Percentiles rank a stretch among this genome's conserved stretches.
Evolutionary conservation across 139 green algal species (phyloP).

Genomic region (Pseudopediastrum boryanum): DNA sequence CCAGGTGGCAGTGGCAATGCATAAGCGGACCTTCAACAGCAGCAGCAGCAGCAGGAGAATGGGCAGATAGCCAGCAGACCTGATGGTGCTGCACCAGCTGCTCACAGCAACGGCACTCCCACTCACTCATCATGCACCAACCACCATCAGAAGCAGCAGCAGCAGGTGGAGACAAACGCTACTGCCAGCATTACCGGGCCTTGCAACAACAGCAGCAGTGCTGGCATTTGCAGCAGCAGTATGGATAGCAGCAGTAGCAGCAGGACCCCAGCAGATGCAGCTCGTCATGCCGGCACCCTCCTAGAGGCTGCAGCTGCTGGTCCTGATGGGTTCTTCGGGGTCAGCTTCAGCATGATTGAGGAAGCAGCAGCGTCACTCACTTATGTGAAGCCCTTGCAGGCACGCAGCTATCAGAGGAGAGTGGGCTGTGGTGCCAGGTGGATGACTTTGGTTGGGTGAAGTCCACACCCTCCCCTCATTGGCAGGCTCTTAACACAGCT

Average conservation of each 20-base stretch:
- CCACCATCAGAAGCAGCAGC: background rate
- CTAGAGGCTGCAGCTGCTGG: no score
- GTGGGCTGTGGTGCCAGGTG: slow-evolving; percentile 60
- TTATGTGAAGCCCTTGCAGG: no score
- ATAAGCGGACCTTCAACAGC: background rate
- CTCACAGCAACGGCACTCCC: background rate
- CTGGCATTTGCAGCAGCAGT: background rate
- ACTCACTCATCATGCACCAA: background rate
- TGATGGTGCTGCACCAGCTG: background rate
- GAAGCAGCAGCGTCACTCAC: no score
- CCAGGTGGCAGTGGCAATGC: no score
- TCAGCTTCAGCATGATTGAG: no score
- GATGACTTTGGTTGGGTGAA: slow-evolving; percentile 90
- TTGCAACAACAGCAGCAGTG: background rate
- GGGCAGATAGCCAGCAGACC: background rate
- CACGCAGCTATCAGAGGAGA: background rate
- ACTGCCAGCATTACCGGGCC: background rate
- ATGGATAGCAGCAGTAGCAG: background rate
- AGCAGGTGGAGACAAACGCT: background rate
- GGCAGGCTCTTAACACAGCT: no score
- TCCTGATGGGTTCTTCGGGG: no score
- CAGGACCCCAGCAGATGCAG: no score
- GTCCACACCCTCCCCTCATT: slow-evolving; percentile 75
- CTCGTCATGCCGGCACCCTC: no score
- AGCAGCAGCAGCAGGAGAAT: background rate